Conservation (phyloP, 2,329 filamentous ascomycete genomes). For the Sporothrix humicola region DNA sequence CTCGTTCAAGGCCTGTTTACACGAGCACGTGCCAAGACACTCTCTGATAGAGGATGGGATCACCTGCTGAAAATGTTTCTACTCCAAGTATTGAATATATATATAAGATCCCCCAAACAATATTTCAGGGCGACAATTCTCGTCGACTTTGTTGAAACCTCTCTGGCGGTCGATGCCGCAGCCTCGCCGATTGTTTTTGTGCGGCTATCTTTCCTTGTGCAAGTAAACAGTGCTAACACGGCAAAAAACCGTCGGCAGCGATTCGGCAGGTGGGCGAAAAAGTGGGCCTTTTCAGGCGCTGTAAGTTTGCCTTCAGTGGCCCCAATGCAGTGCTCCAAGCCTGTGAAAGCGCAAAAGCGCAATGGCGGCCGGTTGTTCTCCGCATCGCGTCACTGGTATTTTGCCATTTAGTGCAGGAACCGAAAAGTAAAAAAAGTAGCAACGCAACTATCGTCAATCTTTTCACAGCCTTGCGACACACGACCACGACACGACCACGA, state of each 20-base stretch:
- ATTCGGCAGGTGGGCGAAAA: conserved; percentile 14
- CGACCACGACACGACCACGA: neutral
- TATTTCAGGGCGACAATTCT: neutral
- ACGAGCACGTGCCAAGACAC: neutral
- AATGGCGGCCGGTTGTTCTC: conserved; percentile 4
- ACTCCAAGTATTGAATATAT: too few relatives aligned
- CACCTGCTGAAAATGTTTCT: too few relatives aligned
- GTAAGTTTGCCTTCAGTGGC: neutral
- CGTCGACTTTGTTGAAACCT: neutral
- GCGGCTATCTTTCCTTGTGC: neutral
- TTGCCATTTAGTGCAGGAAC: neutral
- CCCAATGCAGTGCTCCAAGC: too few relatives aligned
- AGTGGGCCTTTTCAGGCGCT: neutral
- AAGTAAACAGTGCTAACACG: conserved; percentile 11
- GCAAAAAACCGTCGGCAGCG: conserved; percentile 16
- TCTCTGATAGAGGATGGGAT: neutral
- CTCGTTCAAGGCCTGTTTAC: neutral
- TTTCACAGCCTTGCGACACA: conserved; percentile 9
- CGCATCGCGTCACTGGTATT: conserved; percentile 23
- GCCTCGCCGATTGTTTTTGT: neutral
- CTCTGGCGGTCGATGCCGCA: neutral
- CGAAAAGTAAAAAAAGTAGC: conserved; percentile 10
- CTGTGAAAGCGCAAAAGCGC: too few relatives aligned
- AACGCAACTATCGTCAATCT: neutral
- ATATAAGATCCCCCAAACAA: neutral